A percentile compares a stretch with the other conserved stretches of the same genome.
These are phyloP conservation scores for Skeletonema potamos DNA, from an alignment of 108 stramenopile genomes.

Conservation along the genomic window DNA sequence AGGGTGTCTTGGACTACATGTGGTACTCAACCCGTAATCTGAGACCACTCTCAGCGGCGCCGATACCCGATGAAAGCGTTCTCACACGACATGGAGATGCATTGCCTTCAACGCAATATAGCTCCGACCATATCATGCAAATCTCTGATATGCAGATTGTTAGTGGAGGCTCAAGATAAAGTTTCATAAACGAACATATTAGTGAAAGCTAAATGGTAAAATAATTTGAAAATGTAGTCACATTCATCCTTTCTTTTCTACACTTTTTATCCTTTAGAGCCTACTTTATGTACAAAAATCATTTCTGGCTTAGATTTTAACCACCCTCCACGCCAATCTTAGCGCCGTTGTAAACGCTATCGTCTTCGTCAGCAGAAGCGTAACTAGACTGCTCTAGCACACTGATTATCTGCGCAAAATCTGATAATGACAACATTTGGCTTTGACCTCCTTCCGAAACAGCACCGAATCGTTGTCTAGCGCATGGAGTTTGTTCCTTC, in stretches of 20 bases:
- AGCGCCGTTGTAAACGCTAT: neutral
- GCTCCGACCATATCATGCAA: constrained; percentile 96
- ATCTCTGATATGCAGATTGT: constrained; percentile 93
- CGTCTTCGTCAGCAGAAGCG: neutral
- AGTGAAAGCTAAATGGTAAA: neutral
- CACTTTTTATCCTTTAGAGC: neutral
- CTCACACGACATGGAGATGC: constrained; percentile 84
- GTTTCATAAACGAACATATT: neutral
- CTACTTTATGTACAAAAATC: neutral
- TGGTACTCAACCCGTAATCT: constrained; percentile 90
- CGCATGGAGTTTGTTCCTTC: constrained; percentile 22
- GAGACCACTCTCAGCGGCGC: constrained; percentile 86
- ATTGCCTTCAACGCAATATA: constrained; percentile 92
- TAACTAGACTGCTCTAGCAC: constrained; percentile 22
- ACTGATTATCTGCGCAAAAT: constrained; percentile 36
- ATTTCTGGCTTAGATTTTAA: neutral
- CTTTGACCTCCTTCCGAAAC: constrained; percentile 8
- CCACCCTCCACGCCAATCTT: neutral
- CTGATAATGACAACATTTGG: constrained; percentile 35
- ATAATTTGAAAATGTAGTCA: constrained; percentile 1
- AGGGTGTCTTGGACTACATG: constrained; percentile 96
- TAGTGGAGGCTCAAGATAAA: constrained; percentile 34
- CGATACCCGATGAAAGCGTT: constrained; percentile 78
- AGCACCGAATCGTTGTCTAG: constrained; percentile 29
- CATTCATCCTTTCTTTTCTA: neutral